phyloP scores from a whole-genome alignment of 106 monocot species.

The Dactylorhiza incarnata region DNA sequence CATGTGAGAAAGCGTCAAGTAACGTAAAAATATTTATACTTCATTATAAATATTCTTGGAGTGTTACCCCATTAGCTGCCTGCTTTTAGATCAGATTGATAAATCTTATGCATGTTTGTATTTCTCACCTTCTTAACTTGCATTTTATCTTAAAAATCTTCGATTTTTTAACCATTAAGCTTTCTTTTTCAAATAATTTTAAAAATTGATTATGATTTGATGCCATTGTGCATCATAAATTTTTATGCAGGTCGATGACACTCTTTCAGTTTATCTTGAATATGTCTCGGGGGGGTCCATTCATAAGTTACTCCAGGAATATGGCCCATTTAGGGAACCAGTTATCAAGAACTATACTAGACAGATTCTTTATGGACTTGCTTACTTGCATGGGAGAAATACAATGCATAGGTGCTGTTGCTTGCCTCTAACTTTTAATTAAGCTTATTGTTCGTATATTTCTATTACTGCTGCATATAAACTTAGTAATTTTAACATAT shows the following conservation, averaged over 20 bases:
- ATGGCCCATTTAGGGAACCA: conserved; percentile 85
- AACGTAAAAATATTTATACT: too few relatives aligned
- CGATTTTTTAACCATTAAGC: background rate
- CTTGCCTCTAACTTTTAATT: background rate
- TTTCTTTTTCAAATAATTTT: background rate
- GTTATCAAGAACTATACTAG: conserved; percentile 69
- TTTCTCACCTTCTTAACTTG: background rate
- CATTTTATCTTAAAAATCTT: background rate
- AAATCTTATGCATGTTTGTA: too few relatives aligned
- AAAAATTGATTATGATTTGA: background rate
- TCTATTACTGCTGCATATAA: background rate
- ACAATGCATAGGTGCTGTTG: conserved; percentile 69
- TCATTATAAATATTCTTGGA: too few relatives aligned
- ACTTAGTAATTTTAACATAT: conserved; percentile 8
- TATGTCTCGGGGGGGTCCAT: conserved; percentile 96
- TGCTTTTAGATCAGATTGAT: too few relatives aligned
- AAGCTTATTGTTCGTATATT: background rate
- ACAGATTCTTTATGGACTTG: conserved; percentile 92
- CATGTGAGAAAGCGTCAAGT: too few relatives aligned
- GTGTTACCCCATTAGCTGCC: too few relatives aligned
- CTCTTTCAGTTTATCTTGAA: conserved; percentile 83
- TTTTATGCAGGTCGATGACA: conserved; percentile 55
- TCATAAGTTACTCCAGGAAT: conserved; percentile 86
- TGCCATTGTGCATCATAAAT: background rate
- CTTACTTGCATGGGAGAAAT: conserved; percentile 83